Evolutionary conservation across 495 filamentous ascomycete species (phyloP).

Genomic region (Xylaria cubensis): DNA sequence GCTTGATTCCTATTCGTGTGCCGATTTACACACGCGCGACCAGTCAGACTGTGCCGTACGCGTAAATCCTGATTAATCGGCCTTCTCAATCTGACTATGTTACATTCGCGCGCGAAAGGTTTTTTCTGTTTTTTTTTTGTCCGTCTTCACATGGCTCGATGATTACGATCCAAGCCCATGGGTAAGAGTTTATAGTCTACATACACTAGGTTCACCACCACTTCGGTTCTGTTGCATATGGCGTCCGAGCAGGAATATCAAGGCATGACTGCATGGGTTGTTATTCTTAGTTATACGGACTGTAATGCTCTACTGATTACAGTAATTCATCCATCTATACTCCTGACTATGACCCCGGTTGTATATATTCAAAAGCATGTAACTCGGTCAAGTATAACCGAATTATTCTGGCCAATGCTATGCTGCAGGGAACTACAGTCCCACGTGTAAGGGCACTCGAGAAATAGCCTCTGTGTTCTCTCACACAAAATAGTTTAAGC

Average conservation of each 20-base stretch:
- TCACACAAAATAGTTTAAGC: conserved; percentile 14
- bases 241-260: conserved; percentile 7
- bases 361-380: neutral
- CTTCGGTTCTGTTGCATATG: conserved; percentile 6
- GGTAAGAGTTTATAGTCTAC: neutral
- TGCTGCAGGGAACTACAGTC: conserved; percentile 14
- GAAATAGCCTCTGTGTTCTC: neutral
- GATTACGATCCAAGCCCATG: conserved; percentile 1
- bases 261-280: neutral
- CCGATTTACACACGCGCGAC: conserved; percentile 2
- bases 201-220: neutral
- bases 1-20: conserved; percentile 21
- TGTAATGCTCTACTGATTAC: neutral
- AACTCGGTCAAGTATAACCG: conserved; percentile 8
- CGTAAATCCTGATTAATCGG: conserved; percentile 6
- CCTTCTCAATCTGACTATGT: conserved; percentile 22
- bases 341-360: neutral
- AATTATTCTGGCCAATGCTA: conserved; percentile 18
- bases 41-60: conserved; percentile 23
- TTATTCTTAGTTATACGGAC: conserved; percentile 30
- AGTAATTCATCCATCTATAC: neutral
- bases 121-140: conserved; percentile 8
- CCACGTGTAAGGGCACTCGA: neutral
- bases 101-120: conserved; percentile 12
- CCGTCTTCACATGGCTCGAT: neutral